Evolutionary conservation across 805 yeast genomes (phyloP).

Genomic region (Myxozyma neotropica): DNA sequence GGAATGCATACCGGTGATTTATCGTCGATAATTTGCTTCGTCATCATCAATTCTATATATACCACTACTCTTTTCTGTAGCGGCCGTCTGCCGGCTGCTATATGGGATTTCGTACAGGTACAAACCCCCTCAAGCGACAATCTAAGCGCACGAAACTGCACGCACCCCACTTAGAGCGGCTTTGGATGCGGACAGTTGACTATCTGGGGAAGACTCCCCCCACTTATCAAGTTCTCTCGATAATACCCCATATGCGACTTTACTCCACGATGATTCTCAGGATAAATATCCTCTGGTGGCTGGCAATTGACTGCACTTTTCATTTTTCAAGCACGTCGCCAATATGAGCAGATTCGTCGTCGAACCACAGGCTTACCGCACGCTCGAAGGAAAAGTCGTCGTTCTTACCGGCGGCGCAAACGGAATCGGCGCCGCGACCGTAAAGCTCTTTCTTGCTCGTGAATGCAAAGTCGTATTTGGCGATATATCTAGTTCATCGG

Average conservation of each 20-base stretch:
- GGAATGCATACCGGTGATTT: conserved; percentile 23
- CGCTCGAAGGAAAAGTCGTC: conserved; percentile 10
- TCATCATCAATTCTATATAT: too few species aligned
- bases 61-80: too few species aligned
- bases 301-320: too few species aligned
- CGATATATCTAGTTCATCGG: conserved; percentile 1
- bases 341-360: conserved; percentile 9
- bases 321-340: too few species aligned
- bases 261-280: not conserved
- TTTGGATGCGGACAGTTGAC: not conserved
- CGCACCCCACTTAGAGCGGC: not conserved
- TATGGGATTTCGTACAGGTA: too few species aligned
- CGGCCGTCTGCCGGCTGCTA: too few species aligned
- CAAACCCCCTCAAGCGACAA: conserved; percentile 9
- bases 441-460: conserved; percentile 12
- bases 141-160: not conserved
- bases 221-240: not conserved
- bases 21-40: conserved; percentile 20
- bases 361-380: conserved; percentile 11
- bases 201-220: not conserved
- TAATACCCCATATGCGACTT: not conserved
- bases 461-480: conserved; percentile 26
- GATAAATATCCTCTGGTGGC: not conserved
- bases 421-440: conserved; percentile 25
- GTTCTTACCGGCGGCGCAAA: conserved; percentile 24